These are phyloP conservation scores for Zygoascus hellenicus DNA, from an alignment of 1,139 yeast genomes.

Conservation along the genomic window DNA sequence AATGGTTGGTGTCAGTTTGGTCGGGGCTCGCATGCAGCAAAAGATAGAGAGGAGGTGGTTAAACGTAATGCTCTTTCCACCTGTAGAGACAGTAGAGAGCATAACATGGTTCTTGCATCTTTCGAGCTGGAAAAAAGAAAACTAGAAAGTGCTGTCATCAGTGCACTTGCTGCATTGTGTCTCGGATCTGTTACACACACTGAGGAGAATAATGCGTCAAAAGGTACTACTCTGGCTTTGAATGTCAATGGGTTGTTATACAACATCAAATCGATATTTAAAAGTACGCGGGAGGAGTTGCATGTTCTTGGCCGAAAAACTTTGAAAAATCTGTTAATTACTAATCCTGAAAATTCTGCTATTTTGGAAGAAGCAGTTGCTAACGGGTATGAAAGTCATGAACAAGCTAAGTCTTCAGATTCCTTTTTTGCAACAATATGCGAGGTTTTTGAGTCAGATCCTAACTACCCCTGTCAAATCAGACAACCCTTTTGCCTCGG, in stretches of 20 bases:
- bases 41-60: constrained; percentile 66
- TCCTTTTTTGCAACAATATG: constrained; percentile 69
- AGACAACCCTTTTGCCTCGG: constrained; percentile 61
- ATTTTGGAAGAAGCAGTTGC: constrained; percentile 58
- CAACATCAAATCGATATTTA: constrained; percentile 73
- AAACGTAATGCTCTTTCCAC: constrained; percentile 24
- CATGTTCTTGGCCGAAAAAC: constrained; percentile 69
- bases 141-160: constrained; percentile 64
- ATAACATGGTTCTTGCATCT: constrained; percentile 55
- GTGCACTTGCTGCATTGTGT: constrained; percentile 80
- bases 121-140: constrained; percentile 76
- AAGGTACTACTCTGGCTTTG: constrained; percentile 51
- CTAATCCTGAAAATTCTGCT: constrained; percentile 52
- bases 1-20: constrained; percentile 97
- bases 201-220: constrained; percentile 22
- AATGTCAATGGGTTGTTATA: constrained; percentile 61
- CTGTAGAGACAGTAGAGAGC: constrained; percentile 31
- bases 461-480: constrained; percentile 42
- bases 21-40: constrained; percentile 51
- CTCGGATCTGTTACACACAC: constrained; percentile 36
- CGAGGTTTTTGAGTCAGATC: constrained; percentile 47
- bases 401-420: constrained; percentile 45
- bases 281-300: constrained; percentile 53
- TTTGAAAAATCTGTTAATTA: constrained; percentile 54
- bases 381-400: constrained; percentile 46